phyloP scores from a whole-genome alignment of 495 filamentous ascomycete genomes.

The Neurospora sublineolata region DNA sequence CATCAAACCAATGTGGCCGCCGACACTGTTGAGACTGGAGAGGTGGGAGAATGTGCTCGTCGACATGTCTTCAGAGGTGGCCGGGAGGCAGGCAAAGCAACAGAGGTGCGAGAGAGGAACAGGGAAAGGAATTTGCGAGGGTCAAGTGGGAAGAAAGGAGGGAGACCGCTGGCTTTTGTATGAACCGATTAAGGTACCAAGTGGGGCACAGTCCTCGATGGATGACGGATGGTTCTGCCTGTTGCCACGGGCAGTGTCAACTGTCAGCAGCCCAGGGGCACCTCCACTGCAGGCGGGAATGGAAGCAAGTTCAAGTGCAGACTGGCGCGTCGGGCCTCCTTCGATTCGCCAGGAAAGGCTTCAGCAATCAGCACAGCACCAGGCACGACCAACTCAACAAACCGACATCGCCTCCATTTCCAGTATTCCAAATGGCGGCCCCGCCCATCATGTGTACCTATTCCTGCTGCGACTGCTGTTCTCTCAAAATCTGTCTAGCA shows the following conservation, averaged over 20 bases:
- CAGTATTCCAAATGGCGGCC: not conserved
- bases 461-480: not conserved
- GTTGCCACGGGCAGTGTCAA: not conserved
- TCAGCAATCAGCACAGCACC: not conserved
- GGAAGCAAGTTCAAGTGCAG: not conserved
- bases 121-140: not conserved
- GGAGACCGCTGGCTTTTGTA: conserved; percentile 19
- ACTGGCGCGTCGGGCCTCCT: not conserved
- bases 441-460: not conserved
- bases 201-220: conserved; percentile 8
- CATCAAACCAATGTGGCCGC: not conserved
- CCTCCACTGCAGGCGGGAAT: not conserved
- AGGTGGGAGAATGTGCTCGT: not conserved
- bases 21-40: not conserved
- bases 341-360: not conserved
- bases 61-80: not conserved
- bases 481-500: not conserved
- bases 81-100: not conserved
- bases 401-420: not conserved
- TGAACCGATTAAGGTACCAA: conserved; percentile 9
- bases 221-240: not conserved
- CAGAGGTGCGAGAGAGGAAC: not conserved
- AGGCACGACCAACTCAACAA: not conserved
- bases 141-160: conserved; percentile 2
- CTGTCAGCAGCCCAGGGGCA: not conserved